phyloP scores from a whole-genome alignment of 257 asterid genomes.

The Solanum gracilifrons region DNA sequence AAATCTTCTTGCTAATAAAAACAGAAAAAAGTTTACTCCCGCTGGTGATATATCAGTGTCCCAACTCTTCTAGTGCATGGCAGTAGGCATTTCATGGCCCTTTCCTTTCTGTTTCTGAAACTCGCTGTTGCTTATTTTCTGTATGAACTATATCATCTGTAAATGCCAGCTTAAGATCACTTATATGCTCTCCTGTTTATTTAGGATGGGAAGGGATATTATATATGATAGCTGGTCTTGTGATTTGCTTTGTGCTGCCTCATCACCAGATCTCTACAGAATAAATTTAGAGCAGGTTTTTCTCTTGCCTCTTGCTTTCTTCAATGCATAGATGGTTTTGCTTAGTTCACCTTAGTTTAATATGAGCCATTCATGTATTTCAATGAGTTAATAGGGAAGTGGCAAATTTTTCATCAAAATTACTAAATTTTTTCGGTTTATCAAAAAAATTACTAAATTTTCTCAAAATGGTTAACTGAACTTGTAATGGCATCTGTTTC shows the following conservation, averaged over 20 bases:
- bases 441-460: not conserved
- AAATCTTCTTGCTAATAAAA: not conserved
- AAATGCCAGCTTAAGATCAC: not conserved
- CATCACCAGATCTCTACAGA: conserved; percentile 93
- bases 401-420: not conserved
- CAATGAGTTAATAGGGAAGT: not conserved
- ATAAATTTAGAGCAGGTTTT: conserved; percentile 87
- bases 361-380: not conserved
- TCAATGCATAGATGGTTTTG: not conserved
- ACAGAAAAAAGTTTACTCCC: not conserved
- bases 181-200: not conserved
- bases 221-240: conserved; percentile 93
- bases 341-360: not conserved
- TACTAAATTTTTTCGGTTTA: not conserved
- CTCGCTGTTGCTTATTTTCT: not conserved
- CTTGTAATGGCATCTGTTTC: not conserved
- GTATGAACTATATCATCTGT: not conserved
- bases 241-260: conserved; percentile 92
- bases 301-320: not conserved
- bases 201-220: conserved; percentile 98
- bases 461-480: not conserved
- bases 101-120: not conserved
- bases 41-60: not conserved
- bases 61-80: not conserved
- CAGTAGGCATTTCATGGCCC: not conserved